A percentile compares a stretch with the other conserved stretches of the same genome.
phyloP scores from a whole-genome alignment of 768 basidiomycete species.

The Boletus fagicola region DNA sequence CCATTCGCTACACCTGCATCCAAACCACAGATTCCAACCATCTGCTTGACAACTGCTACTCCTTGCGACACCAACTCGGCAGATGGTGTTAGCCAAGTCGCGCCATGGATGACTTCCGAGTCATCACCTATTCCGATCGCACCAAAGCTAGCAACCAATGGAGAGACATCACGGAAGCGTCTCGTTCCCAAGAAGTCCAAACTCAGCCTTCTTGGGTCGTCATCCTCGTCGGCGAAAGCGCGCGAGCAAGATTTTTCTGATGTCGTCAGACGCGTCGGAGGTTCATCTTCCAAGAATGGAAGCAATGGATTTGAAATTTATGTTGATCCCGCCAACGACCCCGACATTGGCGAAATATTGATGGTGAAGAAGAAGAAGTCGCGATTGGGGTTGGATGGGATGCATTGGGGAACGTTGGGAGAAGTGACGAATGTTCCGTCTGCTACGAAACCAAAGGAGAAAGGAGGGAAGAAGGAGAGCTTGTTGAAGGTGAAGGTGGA shows the following conservation, averaged over 20 bases:
- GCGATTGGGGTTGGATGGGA: slow-evolving; percentile 54
- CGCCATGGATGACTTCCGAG: slow-evolving; percentile 22
- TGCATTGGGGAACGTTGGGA: slow-evolving; percentile 53
- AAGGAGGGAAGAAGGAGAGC: slow-evolving; percentile 34
- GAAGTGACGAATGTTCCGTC: slow-evolving; percentile 60
- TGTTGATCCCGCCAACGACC: slow-evolving; percentile 63
- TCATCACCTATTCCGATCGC: slow-evolving; percentile 27
- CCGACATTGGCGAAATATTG: slow-evolving; percentile 65
- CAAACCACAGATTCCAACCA: slow-evolving; percentile 51
- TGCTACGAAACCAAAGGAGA: slow-evolving; percentile 31
- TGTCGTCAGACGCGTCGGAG: slow-evolving; percentile 51
- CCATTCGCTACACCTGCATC: slow-evolving; percentile 28
- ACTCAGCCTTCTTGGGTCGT: slow-evolving; percentile 44
- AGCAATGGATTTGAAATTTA: slow-evolving; percentile 66
- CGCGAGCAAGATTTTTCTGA: slow-evolving; percentile 56
- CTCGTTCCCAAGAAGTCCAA: slow-evolving; percentile 77
- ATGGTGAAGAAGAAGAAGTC: slow-evolving; percentile 79
- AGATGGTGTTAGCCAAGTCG: slow-evolving; percentile 27
- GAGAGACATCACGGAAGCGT: slow-evolving; percentile 38
- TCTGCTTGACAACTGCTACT: slow-evolving; percentile 66
- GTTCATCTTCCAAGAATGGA: slow-evolving; percentile 19
- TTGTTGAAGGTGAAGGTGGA: slow-evolving; percentile 42
- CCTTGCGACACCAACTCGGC: slow-evolving; percentile 50
- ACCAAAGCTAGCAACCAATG: slow-evolving; percentile 21
- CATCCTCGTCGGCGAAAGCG: slow-evolving; percentile 29